These are phyloP conservation scores for Neophaeococcomyces aloes DNA, from an alignment of 2,329 filamentous ascomycete genomes.

Conservation along the genomic window DNA sequence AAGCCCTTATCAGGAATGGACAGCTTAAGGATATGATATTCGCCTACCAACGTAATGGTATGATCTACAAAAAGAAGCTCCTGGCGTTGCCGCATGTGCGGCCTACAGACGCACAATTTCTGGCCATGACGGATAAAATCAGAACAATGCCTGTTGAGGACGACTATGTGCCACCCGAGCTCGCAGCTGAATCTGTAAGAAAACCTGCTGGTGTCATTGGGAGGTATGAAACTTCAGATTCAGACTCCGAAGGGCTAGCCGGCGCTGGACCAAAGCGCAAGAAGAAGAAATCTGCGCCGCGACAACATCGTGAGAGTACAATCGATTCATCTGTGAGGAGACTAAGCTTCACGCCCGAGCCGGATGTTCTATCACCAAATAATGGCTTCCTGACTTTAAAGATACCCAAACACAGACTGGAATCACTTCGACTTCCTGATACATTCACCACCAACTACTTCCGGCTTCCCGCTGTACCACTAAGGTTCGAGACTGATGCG, in stretches of 20 bases:
- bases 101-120: conserved; percentile 35
- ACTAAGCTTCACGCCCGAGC: conserved; percentile 2
- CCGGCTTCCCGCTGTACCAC: conserved; percentile 13
- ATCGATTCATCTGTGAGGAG: neutral
- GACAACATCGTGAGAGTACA: neutral
- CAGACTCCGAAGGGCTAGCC: neutral
- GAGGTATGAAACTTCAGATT: neutral
- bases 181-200: conserved; percentile 26
- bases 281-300: conserved; percentile 2
- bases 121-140: conserved; percentile 41
- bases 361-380: conserved; percentile 6
- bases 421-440: conserved; percentile 23
- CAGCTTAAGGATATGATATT: conserved; percentile 45
- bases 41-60: conserved; percentile 34
- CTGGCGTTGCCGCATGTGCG: conserved; percentile 38
- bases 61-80: conserved; percentile 41
- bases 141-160: conserved; percentile 32
- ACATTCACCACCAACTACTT: conserved; percentile 18
- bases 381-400: conserved; percentile 19
- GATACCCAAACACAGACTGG: conserved; percentile 15
- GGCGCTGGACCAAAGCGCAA: neutral
- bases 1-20: conserved; percentile 39
- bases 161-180: conserved; percentile 36
- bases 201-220: conserved; percentile 5
- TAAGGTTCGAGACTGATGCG: conserved; percentile 10